Evolutionary conservation across 2,329 filamentous ascomycete genomes (phyloP).

Genomic region (Alternaria gansuensis): DNA sequence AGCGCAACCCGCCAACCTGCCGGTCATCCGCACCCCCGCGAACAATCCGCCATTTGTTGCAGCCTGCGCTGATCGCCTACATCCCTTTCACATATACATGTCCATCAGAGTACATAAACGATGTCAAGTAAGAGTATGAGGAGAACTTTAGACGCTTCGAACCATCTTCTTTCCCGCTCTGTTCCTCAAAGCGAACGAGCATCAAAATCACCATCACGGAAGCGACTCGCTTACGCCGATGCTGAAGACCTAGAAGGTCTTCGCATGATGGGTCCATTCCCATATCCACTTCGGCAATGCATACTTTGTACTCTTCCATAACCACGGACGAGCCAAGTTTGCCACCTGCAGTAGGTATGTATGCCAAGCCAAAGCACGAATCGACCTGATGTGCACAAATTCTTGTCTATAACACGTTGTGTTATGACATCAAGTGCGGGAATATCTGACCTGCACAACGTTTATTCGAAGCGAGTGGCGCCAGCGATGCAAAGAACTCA

Average conservation of each 20-base stretch:
- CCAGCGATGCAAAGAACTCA: slow-evolving; percentile 25
- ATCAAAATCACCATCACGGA: slow-evolving; percentile 32
- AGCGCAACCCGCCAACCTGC: slow-evolving; percentile 42
- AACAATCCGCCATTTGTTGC: slow-evolving; percentile 34
- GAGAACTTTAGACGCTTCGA: slow-evolving; percentile 30
- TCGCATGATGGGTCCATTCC: slow-evolving; percentile 41
- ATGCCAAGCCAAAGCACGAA: slow-evolving; percentile 32
- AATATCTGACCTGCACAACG: slow-evolving; percentile 31
- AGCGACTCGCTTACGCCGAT: slow-evolving; percentile 41
- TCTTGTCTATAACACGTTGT: slow-evolving; percentile 39
- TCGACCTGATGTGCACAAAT: slow-evolving; percentile 31
- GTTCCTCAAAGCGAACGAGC: slow-evolving; percentile 11
- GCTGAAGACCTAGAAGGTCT: slow-evolving; percentile 23
- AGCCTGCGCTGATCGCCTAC: slow-evolving; percentile 42
- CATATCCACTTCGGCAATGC: slow-evolving; percentile 43
- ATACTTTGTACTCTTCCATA: slow-evolving; percentile 39
- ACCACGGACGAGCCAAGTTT: slow-evolving; percentile 24
- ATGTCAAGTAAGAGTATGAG: slow-evolving; percentile 32
- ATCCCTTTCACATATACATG: slow-evolving; percentile 25
- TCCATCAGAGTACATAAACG: slow-evolving; percentile 39
- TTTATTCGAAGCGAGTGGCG: slow-evolving; percentile 35
- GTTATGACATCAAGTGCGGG: slow-evolving; percentile 38
- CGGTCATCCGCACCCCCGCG: slow-evolving; percentile 44
- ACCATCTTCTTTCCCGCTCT: not conserved
- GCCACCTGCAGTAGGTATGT: slow-evolving; percentile 42